phyloP scores from a whole-genome alignment of 164 flowering plant species.

The Annona squamosa region DNA sequence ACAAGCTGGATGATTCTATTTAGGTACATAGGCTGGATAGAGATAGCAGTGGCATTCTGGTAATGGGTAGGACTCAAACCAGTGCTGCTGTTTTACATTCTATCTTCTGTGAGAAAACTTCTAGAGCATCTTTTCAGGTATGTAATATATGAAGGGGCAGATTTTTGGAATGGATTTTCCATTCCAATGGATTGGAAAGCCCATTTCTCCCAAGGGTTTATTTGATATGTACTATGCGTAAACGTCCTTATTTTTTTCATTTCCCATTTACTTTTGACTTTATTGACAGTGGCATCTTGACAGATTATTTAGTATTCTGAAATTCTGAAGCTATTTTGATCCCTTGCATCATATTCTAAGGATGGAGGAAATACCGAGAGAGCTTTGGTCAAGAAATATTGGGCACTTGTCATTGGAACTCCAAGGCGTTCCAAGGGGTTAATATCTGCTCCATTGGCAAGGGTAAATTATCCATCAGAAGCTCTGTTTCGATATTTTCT shows the following conservation, averaged over 20 bases:
- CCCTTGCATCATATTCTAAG: constrained; percentile 20
- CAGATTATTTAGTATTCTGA: neutral
- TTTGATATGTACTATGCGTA: too few relatives aligned
- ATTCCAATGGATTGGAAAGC: too few relatives aligned
- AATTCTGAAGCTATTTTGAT: neutral
- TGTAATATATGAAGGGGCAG: constrained; percentile 6
- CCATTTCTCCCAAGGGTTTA: too few relatives aligned
- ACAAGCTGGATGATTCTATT: constrained; percentile 6
- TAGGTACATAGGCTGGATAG: constrained; percentile 96
- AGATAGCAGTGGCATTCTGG: constrained; percentile 90
- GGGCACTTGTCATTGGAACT: constrained; percentile 89
- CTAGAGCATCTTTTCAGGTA: constrained; percentile 52
- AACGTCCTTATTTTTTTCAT: too few relatives aligned
- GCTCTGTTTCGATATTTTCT: neutral
- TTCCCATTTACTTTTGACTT: too few relatives aligned
- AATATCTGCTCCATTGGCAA: constrained; percentile 70
- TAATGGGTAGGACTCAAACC: constrained; percentile 86
- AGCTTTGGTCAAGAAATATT: constrained; percentile 52
- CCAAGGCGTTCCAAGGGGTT: constrained; percentile 63
- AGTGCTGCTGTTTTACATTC: constrained; percentile 77
- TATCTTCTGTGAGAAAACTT: constrained; percentile 86
- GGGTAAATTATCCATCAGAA: constrained; percentile 36
- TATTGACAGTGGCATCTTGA: neutral
- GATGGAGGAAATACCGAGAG: constrained; percentile 31
- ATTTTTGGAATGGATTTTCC: too few relatives aligned